A percentile compares a stretch with the other conserved stretches of the same genome.
Evolutionary conservation across 2,329 filamentous ascomycete genomes (phyloP).

Genomic region (Cercospora sp.): DNA sequence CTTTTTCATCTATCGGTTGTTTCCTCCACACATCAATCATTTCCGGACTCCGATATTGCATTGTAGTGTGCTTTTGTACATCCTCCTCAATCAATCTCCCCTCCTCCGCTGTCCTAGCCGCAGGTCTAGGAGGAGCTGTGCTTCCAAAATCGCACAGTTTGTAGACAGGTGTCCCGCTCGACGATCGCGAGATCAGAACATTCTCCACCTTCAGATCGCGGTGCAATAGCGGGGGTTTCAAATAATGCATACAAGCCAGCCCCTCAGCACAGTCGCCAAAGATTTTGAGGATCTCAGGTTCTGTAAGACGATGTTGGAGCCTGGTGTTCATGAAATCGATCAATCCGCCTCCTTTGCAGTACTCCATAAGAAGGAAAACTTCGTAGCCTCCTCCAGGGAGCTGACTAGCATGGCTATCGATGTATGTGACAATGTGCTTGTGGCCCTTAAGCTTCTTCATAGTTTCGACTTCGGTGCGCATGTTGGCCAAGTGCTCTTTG

Average conservation of each 20-base stretch:
- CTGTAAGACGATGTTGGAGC: slow-evolving; percentile 90
- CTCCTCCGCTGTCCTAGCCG: slow-evolving; percentile 82
- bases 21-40: slow-evolving; percentile 99
- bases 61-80: slow-evolving; percentile 91
- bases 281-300: slow-evolving; percentile 96
- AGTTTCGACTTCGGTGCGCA: slow-evolving; percentile 98
- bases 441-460: slow-evolving; percentile 99
- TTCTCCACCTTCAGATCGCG: slow-evolving; percentile 98
- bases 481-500: slow-evolving; percentile 88
- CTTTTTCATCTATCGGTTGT: slow-evolving; percentile 96
- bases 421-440: slow-evolving; percentile 93
- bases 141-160: slow-evolving; percentile 99
- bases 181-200: slow-evolving; percentile 72
- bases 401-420: slow-evolving; percentile 96
- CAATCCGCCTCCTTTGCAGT: slow-evolving; percentile 87
- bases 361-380: slow-evolving; percentile 98
- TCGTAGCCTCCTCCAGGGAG: slow-evolving; percentile 91
- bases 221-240: slow-evolving; percentile 89
- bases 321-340: slow-evolving; percentile 99
- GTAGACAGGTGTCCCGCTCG: slow-evolving; percentile 70
- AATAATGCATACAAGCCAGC: slow-evolving; percentile 98
- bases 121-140: slow-evolving; percentile 77
- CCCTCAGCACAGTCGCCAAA: slow-evolving; percentile 95
- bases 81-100: slow-evolving; percentile 94
- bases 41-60: slow-evolving; percentile 96